Evolutionary conservation across 2,329 filamentous ascomycete species (phyloP).

Genomic region (Drechslerella coelobrocha): DNA sequence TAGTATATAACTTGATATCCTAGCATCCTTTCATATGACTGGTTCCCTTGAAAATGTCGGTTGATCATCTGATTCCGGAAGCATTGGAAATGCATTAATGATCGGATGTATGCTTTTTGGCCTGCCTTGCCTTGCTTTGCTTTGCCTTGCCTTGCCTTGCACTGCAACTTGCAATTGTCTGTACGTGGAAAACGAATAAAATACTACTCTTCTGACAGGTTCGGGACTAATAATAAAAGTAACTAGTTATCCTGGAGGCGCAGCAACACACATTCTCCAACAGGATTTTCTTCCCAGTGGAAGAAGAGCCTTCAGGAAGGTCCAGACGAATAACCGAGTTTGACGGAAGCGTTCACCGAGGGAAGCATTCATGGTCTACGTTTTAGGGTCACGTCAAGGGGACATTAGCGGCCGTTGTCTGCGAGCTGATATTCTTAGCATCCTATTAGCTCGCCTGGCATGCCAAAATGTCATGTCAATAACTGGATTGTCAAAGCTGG

Average conservation of each 20-base stretch:
- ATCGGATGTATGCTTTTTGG: neutral
- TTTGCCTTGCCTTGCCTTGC: too few relatives aligned
- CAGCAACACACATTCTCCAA: slow-evolving; percentile 51
- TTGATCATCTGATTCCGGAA: slow-evolving; percentile 27
- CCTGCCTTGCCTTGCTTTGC: neutral
- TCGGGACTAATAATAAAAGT: slow-evolving; percentile 44
- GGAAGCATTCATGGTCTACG: slow-evolving; percentile 8
- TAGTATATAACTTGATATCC: slow-evolving; percentile 12
- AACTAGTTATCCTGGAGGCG: slow-evolving; percentile 23
- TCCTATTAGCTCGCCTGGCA: slow-evolving; percentile 13
- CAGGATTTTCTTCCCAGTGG: slow-evolving; percentile 31
- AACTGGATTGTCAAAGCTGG: neutral
- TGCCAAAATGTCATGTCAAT: neutral
- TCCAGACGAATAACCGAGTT: slow-evolving; percentile 42
- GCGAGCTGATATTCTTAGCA: slow-evolving; percentile 36
- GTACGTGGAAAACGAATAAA: slow-evolving; percentile 4
- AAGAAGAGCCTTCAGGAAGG: slow-evolving; percentile 29
- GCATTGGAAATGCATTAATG: slow-evolving; percentile 18
- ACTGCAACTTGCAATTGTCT: neutral
- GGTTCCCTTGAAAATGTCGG: slow-evolving; percentile 24
- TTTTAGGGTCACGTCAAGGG: slow-evolving; percentile 29
- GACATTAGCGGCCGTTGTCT: slow-evolving; percentile 44
- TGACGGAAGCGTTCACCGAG: slow-evolving; percentile 37
- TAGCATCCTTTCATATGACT: slow-evolving; percentile 33
- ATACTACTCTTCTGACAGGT: slow-evolving; percentile 17